Base-by-base conservation (phyloP, 2,329 filamentous ascomycete species). In the Scedosporium minutisporum region DNA sequence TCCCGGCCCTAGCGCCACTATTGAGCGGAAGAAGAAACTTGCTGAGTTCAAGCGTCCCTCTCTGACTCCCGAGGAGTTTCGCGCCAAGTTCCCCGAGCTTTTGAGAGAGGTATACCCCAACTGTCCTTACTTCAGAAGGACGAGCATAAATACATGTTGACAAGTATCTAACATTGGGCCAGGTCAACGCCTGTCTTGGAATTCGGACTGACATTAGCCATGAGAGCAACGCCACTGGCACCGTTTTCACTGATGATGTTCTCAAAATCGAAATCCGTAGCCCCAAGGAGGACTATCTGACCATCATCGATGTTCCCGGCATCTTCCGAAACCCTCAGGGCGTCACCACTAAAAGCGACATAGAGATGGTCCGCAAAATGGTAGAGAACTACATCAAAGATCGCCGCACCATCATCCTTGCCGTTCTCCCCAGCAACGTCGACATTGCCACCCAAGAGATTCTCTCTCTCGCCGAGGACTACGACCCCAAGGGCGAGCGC, bases 401-500 rank as follows among this genome's bases (percentile, higher is more conserved):
- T 29, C 65, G 65, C 0, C 72, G 80, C 0, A 83, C 80, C 2
- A 82, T 83, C 1, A 79, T 81, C 16, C 72, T 82, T 27, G 70
- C 75, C 0, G 78, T 80, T 0, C 67, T 80, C 2, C 74, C 74
- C 0, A 74, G 75, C 9, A 76, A 74, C 33, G 72, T 75, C 3
- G 78, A 82, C 60, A 70, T 79, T 29, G 75, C 73, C 0, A 80
- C 73, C 0, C 77, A 81, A 60, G 73, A 77, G 41, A 80, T 82
- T 44, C 67, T 81, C 1, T 68, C 74, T 27, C 67, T 76, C 48
- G 76, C 78, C 0, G 67, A 70, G 21, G 67, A 73, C 10, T 64
- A 67, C 25, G 77, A 80, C 65, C 65, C 64, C 0, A 63, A 66
- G 3, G 75, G 77, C 0, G 64, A 67, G 38, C 69, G 78, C 48